These are phyloP conservation scores for Punica granatum DNA, from an alignment of 345 rosid genomes.

Conservation along the genomic window DNA sequence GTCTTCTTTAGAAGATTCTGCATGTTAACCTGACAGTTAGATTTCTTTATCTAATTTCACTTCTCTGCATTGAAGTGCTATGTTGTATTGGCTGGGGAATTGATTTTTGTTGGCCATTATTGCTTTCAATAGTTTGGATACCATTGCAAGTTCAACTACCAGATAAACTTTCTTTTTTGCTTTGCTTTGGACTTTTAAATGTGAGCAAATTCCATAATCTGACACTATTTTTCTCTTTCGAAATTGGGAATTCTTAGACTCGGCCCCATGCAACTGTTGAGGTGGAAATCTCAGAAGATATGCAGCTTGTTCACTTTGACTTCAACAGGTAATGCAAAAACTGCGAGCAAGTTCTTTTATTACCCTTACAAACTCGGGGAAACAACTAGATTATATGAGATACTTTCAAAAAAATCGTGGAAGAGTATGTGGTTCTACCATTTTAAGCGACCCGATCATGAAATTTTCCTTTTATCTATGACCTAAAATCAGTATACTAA, in stretches of 20 bases:
- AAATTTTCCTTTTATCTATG: background rate
- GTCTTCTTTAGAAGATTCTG: background rate
- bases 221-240: background rate
- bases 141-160: background rate
- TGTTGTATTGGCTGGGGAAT: background rate
- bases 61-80: background rate
- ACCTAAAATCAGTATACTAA: background rate
- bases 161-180: background rate
- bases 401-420: background rate
- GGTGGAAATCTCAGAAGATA: conserved; percentile 99
- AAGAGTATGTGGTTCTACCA: background rate
- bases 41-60: background rate
- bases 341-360: background rate
- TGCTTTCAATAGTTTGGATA: background rate
- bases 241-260: conserved; percentile 41
- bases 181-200: background rate
- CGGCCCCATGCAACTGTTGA: conserved; percentile 99
- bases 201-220: background rate
- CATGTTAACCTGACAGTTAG: background rate
- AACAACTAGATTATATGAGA: background rate
- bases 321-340: conserved; percentile 67
- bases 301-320: conserved; percentile 99
- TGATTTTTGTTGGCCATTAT: background rate
- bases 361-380: background rate
- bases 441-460: too few species aligned